Evolutionary conservation across 2,329 filamentous ascomycete species (phyloP).

Genomic region (Tolypocladium ovalisporum): DNA sequence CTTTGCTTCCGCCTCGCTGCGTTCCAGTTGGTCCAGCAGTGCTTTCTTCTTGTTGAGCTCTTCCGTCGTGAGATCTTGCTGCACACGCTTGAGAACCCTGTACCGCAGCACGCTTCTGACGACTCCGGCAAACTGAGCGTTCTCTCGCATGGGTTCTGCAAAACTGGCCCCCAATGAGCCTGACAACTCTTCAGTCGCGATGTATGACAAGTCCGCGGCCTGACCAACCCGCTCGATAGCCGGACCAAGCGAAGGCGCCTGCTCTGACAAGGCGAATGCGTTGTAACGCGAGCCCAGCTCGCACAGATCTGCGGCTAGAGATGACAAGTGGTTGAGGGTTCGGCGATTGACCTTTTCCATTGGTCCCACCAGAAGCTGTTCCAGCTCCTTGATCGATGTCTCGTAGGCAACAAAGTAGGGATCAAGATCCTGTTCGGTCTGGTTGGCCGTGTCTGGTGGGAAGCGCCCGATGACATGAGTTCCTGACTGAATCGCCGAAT

Average conservation of each 20-base stretch:
- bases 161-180: constrained; percentile 84
- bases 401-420: constrained; percentile 95
- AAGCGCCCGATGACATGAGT: constrained; percentile 66
- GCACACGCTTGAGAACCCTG: constrained; percentile 83
- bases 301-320: constrained; percentile 75
- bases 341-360: constrained; percentile 96
- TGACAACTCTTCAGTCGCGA: constrained; percentile 86
- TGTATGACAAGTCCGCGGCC: constrained; percentile 90
- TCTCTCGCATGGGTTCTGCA: constrained; percentile 95
- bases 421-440: constrained; percentile 85
- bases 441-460: constrained; percentile 61
- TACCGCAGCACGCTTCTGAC: constrained; percentile 84
- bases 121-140: constrained; percentile 91
- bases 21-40: constrained; percentile 79
- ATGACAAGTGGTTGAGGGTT: constrained; percentile 74
- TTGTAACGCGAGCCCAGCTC: constrained; percentile 95
- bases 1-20: constrained; percentile 83
- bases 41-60: constrained; percentile 79
- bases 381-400: constrained; percentile 80
- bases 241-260: constrained; percentile 74
- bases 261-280: constrained; percentile 89
- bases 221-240: constrained; percentile 93
- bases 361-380: constrained; percentile 75
- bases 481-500: constrained; percentile 26
- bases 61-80: constrained; percentile 94